Evolutionary conservation across 805 yeast genomes (phyloP).

Genomic region (Lachancea dasiensis): DNA sequence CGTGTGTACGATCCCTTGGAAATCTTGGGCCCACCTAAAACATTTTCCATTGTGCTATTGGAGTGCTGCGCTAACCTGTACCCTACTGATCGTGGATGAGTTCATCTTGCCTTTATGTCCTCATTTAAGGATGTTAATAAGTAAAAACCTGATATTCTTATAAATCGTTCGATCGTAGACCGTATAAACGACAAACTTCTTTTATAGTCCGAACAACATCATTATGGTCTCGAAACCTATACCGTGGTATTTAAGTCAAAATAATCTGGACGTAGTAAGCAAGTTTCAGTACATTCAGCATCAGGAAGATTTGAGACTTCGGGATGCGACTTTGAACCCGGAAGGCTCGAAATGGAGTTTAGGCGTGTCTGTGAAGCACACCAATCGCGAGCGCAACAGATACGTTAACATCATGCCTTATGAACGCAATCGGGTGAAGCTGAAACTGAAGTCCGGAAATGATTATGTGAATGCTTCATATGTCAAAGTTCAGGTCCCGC

Average conservation of each 20-base stretch:
- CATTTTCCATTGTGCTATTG: no score
- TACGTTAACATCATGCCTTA: conserved; percentile 61
- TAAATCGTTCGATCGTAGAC: background rate
- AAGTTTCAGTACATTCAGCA: conserved; percentile 33
- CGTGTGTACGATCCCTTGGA: conserved; percentile 27
- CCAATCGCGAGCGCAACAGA: conserved; percentile 43
- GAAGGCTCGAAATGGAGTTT: conserved; percentile 27
- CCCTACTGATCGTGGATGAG: no score
- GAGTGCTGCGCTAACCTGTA: no score
- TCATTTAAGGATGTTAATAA: no score
- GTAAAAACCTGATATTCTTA: background rate
- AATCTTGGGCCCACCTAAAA: conserved; percentile 7
- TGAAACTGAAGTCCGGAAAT: conserved; percentile 29
- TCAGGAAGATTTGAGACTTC: conserved; percentile 34
- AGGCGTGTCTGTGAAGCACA: conserved; percentile 22
- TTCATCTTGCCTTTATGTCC: no score
- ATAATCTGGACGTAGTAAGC: conserved; percentile 18
- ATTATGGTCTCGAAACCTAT: background rate
- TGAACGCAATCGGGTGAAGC: conserved; percentile 50
- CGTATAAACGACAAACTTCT: background rate
- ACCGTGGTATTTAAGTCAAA: conserved; percentile 29
- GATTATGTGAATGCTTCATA: conserved; percentile 88
- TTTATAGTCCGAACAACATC: background rate
- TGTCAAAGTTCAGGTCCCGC: conserved; percentile 33
- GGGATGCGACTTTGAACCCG: conserved; percentile 32